These are phyloP conservation scores for Fomitopsis schrenkii DNA, from an alignment of 1,284 basidiomycete species.

Conservation along the genomic window DNA sequence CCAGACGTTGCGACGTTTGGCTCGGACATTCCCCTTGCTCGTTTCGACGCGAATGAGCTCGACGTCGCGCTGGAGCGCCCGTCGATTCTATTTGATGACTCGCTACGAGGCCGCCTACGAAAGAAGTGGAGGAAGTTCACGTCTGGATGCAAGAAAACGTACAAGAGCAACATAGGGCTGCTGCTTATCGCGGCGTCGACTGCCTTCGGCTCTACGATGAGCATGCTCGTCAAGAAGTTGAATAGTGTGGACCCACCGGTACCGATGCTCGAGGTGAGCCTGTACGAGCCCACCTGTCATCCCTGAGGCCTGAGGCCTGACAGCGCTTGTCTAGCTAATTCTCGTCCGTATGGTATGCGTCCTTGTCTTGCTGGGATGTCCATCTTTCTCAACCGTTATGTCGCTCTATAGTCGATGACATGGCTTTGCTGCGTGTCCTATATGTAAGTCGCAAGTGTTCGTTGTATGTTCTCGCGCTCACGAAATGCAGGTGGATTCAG, in stretches of 20 bases:
- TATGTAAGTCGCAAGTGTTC: constrained; percentile 25
- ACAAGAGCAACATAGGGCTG: constrained; percentile 52
- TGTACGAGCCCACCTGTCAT: no score
- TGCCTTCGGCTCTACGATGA: constrained; percentile 60
- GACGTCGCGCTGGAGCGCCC: neutral
- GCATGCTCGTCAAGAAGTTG: constrained; percentile 57
- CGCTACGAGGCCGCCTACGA: neutral
- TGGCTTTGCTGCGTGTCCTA: constrained; percentile 40
- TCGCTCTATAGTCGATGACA: constrained; percentile 34
- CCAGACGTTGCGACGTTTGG: constrained; percentile 5
- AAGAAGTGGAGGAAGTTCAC: constrained; percentile 3
- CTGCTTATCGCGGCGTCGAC: constrained; percentile 57
- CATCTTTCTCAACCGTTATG: neutral
- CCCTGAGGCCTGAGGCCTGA: neutral
- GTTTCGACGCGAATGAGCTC: neutral
- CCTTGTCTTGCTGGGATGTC: neutral
- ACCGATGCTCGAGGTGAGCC: constrained; percentile 49
- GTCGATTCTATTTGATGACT: neutral
- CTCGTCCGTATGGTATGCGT: constrained; percentile 44
- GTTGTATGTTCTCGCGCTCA: neutral
- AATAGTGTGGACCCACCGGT: constrained; percentile 56
- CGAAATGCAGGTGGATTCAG: constrained; percentile 37
- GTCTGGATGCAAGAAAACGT: neutral
- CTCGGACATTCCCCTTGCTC: constrained; percentile 5
- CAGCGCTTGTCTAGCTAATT: constrained; percentile 32